Evolutionary conservation across 2,329 filamentous ascomycete genomes (phyloP).

Genomic region (Cordyceps cateniannulata): DNA sequence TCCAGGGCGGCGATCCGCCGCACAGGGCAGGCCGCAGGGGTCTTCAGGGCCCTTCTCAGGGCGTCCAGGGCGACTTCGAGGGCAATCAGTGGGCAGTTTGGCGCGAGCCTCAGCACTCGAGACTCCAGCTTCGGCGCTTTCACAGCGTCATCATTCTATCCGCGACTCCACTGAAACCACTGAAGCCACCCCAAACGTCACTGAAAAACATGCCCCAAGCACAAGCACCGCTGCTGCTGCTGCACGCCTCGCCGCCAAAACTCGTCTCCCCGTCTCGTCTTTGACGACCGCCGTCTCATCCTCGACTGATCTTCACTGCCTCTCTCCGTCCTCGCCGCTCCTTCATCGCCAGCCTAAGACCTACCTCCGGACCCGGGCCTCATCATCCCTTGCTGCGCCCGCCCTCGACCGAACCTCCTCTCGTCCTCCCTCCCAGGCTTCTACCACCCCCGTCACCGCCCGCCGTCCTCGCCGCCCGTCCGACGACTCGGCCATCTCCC

Average conservation of each 20-base stretch:
- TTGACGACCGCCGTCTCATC: not conserved
- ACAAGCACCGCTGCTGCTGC: not conserved
- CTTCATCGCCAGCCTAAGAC: constrained; percentile 12
- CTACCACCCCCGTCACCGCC: not conserved
- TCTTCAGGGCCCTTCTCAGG: not conserved
- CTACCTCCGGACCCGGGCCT: constrained; percentile 10
- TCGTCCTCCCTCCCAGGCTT: not conserved
- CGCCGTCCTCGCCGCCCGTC: constrained; percentile 1
- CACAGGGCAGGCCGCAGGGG: not conserved
- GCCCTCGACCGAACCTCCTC: not conserved
- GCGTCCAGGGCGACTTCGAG: not conserved
- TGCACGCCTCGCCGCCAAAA: not conserved
- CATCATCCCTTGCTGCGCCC: constrained; percentile 10
- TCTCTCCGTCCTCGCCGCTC: not conserved
- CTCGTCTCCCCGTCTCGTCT: constrained; percentile 10
- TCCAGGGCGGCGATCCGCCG: not conserved
- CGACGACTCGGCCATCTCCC: constrained; percentile 3
- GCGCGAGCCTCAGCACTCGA: not conserved
- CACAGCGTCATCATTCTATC: not conserved
- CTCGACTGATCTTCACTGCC: not conserved
- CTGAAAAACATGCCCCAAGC: not conserved
- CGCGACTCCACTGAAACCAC: not conserved
- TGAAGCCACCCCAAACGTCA: not conserved
- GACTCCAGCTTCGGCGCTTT: not conserved
- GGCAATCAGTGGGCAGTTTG: not conserved